Conservation (phyloP, 202 grass and related monocot species). For the Brachypodium distachyon region DNA sequence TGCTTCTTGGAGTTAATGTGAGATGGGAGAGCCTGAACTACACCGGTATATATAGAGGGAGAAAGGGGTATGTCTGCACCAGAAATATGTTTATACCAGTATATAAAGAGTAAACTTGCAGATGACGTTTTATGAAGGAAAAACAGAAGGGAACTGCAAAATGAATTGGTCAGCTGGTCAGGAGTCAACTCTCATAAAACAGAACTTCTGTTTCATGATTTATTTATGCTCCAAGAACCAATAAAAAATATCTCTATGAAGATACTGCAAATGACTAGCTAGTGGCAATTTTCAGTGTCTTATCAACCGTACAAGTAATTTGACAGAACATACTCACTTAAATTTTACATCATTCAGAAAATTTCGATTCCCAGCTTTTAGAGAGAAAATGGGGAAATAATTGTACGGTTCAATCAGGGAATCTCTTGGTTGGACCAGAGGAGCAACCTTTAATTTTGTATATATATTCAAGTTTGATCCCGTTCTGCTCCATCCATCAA, state of each 20-base stretch:
- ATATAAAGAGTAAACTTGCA: background rate
- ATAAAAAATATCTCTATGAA: background rate
- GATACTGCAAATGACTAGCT: background rate
- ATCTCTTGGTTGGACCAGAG: constrained; percentile 4
- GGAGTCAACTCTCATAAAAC: background rate
- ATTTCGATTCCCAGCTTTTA: background rate
- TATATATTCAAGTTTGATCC: constrained; percentile 1
- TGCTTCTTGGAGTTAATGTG: background rate
- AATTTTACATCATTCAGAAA: constrained; percentile 9
- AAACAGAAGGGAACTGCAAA: background rate
- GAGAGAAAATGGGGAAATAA: background rate
- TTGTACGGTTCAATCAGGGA: background rate
- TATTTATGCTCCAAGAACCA: background rate
- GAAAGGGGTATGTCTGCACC: too few relatives aligned
- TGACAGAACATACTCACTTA: constrained; percentile 31
- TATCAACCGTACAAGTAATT: background rate
- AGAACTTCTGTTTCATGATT: background rate
- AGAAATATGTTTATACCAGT: too few relatives aligned
- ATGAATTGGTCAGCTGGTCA: background rate
- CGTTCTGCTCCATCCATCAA: constrained; percentile 30
- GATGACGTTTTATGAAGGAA: background rate
- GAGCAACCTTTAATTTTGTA: constrained; percentile 2
- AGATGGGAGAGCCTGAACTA: background rate
- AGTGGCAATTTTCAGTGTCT: constrained; percentile 1
- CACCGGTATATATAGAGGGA: background rate